phyloP scores from a whole-genome alignment of 2,329 filamentous ascomycete genomes.

The Aquanectria penicillioides region DNA sequence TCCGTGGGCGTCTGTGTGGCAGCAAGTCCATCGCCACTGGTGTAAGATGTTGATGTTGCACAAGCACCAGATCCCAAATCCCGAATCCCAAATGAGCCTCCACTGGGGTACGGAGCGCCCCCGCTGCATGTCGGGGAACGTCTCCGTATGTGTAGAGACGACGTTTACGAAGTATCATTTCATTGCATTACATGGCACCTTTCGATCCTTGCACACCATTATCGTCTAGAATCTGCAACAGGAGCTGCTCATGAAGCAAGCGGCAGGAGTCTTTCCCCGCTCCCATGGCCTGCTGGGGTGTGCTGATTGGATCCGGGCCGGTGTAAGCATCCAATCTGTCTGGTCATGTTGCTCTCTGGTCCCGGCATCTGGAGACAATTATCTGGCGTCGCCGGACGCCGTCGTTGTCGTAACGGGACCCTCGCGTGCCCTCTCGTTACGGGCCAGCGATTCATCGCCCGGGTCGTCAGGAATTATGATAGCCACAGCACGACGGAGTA shows the following conservation, averaged over 20 bases:
- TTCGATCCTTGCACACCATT: conserved; percentile 18
- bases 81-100: background rate
- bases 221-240: conserved; percentile 12
- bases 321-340: conserved; percentile 27
- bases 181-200: conserved; percentile 9
- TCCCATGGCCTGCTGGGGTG: conserved; percentile 1
- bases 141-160: background rate
- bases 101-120: background rate
- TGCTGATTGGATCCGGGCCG: conserved; percentile 24
- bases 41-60: background rate
- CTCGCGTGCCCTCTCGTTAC: background rate
- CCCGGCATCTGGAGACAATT: conserved; percentile 11
- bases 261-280: conserved; percentile 17
- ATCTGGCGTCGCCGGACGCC: conserved; percentile 1
- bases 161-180: conserved; percentile 5
- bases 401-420: conserved; percentile 5
- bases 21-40: background rate
- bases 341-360: conserved; percentile 14
- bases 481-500: background rate
- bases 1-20: conserved; percentile 1
- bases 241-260: conserved; percentile 18
- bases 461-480: background rate
- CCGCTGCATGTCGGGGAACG: background rate
- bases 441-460: background rate
- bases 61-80: background rate